These are phyloP conservation scores for Schwanniomyces occidentalis DNA, from an alignment of 805 yeast genomes.

Conservation along the genomic window DNA sequence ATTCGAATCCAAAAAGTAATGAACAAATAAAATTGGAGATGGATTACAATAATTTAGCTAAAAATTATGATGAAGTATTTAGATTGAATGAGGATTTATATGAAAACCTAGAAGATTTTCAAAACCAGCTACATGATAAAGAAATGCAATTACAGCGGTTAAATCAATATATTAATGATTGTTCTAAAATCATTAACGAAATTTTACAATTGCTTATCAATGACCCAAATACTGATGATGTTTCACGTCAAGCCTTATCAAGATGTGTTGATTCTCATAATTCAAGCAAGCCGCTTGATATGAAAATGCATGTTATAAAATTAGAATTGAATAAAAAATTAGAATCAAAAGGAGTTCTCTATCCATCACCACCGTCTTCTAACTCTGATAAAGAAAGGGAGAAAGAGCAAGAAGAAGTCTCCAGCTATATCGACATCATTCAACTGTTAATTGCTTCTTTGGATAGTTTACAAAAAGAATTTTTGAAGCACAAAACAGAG, in stretches of 20 bases:
- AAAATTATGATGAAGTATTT: slow-evolving; percentile 34
- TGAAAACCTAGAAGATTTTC: slow-evolving; percentile 34
- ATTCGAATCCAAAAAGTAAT: slow-evolving; percentile 4
- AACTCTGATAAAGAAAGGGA: slow-evolving; percentile 3
- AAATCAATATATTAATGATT: slow-evolving; percentile 13
- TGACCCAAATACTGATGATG: slow-evolving; percentile 16
- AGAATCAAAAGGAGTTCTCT: slow-evolving; percentile 2
- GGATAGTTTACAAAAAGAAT: slow-evolving; percentile 22
- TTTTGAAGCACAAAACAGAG: slow-evolving; percentile 19
- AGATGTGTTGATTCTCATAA: slow-evolving; percentile 15
- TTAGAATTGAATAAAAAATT: slow-evolving; percentile 17
- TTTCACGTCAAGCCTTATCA: slow-evolving; percentile 16
- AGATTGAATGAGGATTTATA: slow-evolving; percentile 40
- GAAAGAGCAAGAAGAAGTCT: slow-evolving; percentile 4
- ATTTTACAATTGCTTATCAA: slow-evolving; percentile 19
- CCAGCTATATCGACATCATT: slow-evolving; percentile 15
- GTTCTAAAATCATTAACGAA: slow-evolving; percentile 17
- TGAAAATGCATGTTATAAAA: slow-evolving; percentile 22
- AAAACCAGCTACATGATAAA: slow-evolving; percentile 29
- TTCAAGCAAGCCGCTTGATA: slow-evolving; percentile 18
- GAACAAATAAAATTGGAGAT: slow-evolving; percentile 16
- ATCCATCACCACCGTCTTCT: slow-evolving; percentile 16
- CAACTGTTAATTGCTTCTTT: slow-evolving; percentile 20
- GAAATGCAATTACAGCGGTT: slow-evolving; percentile 19
- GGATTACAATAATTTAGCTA: slow-evolving; percentile 20